Percentiles rank a stretch among this genome's conserved stretches.
Evolutionary conservation across 1,284 basidiomycete genomes (phyloP).

Genomic region (Phellopilus nigrolimitatus): DNA sequence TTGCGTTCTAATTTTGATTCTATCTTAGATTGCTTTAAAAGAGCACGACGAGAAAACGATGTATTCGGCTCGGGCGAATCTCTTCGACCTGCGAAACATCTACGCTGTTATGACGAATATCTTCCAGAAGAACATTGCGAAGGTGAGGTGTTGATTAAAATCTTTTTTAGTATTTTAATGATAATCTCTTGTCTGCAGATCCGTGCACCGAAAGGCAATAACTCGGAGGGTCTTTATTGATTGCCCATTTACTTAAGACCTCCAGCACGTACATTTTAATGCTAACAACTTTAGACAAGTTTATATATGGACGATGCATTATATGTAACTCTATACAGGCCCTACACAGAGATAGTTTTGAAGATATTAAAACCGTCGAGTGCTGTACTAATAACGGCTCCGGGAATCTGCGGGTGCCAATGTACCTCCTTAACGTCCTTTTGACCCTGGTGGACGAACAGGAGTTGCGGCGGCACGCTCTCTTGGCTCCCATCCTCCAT

Average conservation of each 20-base stretch:
- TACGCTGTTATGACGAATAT: slow-evolving; percentile 60
- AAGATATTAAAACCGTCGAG: slow-evolving; percentile 91
- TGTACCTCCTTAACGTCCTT: slow-evolving; percentile 97
- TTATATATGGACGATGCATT: slow-evolving; percentile 1
- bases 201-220: slow-evolving; percentile 64
- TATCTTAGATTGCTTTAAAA: slow-evolving; percentile 53
- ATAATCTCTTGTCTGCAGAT: slow-evolving; percentile 38
- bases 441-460: slow-evolving; percentile 97
- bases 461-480: slow-evolving; percentile 83
- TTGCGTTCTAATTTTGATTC: neutral
- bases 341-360: slow-evolving; percentile 85
- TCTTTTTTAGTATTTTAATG: neutral
- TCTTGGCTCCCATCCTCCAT: slow-evolving; percentile 48
- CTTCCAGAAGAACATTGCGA: slow-evolving; percentile 68
- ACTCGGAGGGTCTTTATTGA: slow-evolving; percentile 56
- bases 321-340: slow-evolving; percentile 10
- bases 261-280: neutral
- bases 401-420: slow-evolving; percentile 97
- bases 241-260: neutral
- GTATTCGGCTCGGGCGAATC: slow-evolving; percentile 60
- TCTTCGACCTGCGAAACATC: slow-evolving; percentile 67
- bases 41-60: slow-evolving; percentile 76
- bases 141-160: slow-evolving; percentile 41
- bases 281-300: neutral
- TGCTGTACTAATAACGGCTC: slow-evolving; percentile 81